phyloP scores from a whole-genome alignment of 805 yeast genomes.

The Cyberlindnera lachancei region DNA sequence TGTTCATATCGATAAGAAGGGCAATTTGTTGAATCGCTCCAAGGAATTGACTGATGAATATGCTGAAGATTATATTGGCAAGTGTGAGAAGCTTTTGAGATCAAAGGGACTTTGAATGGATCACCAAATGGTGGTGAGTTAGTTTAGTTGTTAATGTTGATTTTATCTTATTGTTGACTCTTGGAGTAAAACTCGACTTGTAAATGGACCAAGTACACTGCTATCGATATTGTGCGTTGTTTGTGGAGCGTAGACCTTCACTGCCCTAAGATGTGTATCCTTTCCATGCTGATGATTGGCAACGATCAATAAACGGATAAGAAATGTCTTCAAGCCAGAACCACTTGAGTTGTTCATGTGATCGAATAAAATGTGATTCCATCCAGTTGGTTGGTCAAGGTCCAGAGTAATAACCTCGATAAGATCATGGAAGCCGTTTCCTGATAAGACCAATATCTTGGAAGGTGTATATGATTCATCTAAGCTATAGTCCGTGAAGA shows the following conservation, averaged over 20 bases:
- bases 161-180: constrained; percentile 17
- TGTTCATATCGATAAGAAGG: constrained; percentile 25
- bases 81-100: constrained; percentile 20
- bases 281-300: constrained; percentile 94
- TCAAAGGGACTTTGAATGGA: constrained; percentile 9
- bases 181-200: constrained; percentile 16
- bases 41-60: constrained; percentile 24
- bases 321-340: constrained; percentile 57
- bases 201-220: constrained; percentile 19
- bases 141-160: background rate
- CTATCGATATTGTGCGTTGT: constrained; percentile 21
- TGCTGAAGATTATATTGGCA: constrained; percentile 21
- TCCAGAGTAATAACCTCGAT: constrained; percentile 55
- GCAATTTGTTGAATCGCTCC: constrained; percentile 20
- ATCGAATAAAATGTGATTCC: constrained; percentile 59
- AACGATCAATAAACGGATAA: constrained; percentile 51
- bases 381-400: constrained; percentile 64
- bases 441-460: constrained; percentile 55
- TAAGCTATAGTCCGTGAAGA: constrained; percentile 59
- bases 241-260: constrained; percentile 48
- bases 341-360: constrained; percentile 24
- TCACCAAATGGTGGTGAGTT: background rate
- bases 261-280: constrained; percentile 81
- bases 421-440: constrained; percentile 73
- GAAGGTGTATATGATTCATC: constrained; percentile 95